A percentile compares a stretch with the other conserved stretches of the same genome.
Conservation (phyloP, 2,329 filamentous ascomycete genomes). For the Fusarium setosum region DNA sequence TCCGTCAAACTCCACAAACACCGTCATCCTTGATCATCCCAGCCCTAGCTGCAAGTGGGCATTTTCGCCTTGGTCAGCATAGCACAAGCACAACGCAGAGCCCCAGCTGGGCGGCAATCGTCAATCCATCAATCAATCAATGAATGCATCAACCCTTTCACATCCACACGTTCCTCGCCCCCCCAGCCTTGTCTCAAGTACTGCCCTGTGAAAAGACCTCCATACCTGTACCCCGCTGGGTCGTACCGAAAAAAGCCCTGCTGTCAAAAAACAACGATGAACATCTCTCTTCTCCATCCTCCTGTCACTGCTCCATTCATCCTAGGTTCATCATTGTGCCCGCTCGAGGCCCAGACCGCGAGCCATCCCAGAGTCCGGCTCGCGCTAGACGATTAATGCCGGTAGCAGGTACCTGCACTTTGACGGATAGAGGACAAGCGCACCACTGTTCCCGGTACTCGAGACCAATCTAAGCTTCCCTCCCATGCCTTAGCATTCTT, state of each 20-base stretch:
- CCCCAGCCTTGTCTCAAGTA: not conserved
- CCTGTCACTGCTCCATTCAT: not conserved
- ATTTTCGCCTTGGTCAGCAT: conserved; percentile 27
- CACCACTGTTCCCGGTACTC: conserved; percentile 22
- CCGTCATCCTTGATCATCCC: conserved; percentile 37
- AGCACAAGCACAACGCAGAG: not conserved
- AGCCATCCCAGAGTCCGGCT: conserved; percentile 21
- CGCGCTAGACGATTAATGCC: conserved; percentile 14
- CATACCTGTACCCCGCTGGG: conserved; percentile 26
- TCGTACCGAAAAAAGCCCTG: no score
- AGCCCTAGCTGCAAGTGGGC: not conserved
- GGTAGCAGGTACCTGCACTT: conserved; percentile 26
- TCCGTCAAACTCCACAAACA: conserved; percentile 15
- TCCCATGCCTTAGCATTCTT: conserved; percentile 5
- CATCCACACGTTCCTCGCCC: not conserved
- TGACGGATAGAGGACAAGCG: conserved; percentile 15
- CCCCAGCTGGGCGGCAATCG: conserved; percentile 2
- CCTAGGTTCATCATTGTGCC: conserved; percentile 15
- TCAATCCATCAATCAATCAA: no score
- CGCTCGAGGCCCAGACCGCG: conserved; percentile 25
- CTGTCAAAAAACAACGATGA: conserved; percentile 1
- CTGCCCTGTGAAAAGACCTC: not conserved
- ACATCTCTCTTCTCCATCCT: not conserved
- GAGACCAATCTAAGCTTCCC: conserved; percentile 26
- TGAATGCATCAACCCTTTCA: not conserved